These are phyloP conservation scores for Claviceps monticola DNA, from an alignment of 2,329 filamentous ascomycete genomes.

Conservation along the genomic window DNA sequence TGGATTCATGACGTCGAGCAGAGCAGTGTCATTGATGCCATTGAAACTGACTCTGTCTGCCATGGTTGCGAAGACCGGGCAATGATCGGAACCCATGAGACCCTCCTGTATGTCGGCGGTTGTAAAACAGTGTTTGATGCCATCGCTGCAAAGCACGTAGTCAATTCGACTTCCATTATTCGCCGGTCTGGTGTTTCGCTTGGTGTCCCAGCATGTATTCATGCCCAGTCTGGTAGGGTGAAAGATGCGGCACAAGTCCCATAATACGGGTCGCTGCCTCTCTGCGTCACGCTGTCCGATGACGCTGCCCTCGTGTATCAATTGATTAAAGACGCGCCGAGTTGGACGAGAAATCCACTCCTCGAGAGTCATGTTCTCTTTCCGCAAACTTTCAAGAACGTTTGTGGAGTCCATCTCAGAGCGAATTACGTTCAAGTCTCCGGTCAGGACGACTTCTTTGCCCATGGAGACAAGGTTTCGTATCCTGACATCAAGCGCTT, in stretches of 20 bases:
- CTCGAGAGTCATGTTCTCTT: slow-evolving; percentile 51
- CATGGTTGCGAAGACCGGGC: slow-evolving; percentile 72
- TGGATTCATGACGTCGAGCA: slow-evolving; percentile 68
- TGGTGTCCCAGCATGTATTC: slow-evolving; percentile 97
- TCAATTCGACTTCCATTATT: slow-evolving; percentile 92
- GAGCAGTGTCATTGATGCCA: slow-evolving; percentile 30
- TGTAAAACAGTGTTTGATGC: slow-evolving; percentile 67
- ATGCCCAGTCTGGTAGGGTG: slow-evolving; percentile 71
- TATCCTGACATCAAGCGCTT: slow-evolving; percentile 67
- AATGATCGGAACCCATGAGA: slow-evolving; percentile 90
- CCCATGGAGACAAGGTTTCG: slow-evolving; percentile 70
- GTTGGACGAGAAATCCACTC: slow-evolving; percentile 62
- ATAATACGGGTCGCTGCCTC: slow-evolving; percentile 57
- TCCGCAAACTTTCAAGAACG: slow-evolving; percentile 55
- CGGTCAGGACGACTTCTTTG: slow-evolving; percentile 73
- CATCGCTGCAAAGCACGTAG: slow-evolving; percentile 72
- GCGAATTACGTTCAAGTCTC: slow-evolving; percentile 72
- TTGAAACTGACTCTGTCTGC: slow-evolving; percentile 45
- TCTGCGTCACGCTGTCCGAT: slow-evolving; percentile 52
- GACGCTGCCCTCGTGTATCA: slow-evolving; percentile 62
- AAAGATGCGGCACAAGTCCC: slow-evolving; percentile 73
- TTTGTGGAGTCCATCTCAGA: slow-evolving; percentile 64
- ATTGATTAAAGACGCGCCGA: slow-evolving; percentile 69
- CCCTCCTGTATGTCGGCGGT: slow-evolving; percentile 85
- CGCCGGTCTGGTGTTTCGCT: slow-evolving; percentile 85